These are phyloP conservation scores for Speleostelium caveatum DNA, from an alignment of 78 protist species.

Conservation along the genomic window DNA sequence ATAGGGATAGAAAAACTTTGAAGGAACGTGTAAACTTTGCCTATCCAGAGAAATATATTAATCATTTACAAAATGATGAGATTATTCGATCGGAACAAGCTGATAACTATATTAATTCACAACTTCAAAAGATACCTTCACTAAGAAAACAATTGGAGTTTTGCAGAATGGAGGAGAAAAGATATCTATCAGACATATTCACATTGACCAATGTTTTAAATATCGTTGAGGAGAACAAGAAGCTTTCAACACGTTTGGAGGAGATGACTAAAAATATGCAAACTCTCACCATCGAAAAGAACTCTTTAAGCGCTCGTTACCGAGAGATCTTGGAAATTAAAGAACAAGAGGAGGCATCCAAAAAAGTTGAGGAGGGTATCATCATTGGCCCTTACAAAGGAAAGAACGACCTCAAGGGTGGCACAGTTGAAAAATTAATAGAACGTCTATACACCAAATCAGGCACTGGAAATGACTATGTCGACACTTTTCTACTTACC, in stretches of 20 bases:
- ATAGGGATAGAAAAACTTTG: constrained; percentile 49
- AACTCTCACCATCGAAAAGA: constrained; percentile 31
- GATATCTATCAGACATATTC: constrained; percentile 49
- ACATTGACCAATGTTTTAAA: constrained; percentile 51
- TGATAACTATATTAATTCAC: constrained; percentile 13
- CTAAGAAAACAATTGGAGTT: constrained; percentile 17
- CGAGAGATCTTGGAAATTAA: constrained; percentile 8
- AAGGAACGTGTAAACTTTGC: constrained; percentile 64
- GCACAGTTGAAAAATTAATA: constrained; percentile 72
- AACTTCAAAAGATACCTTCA: not conserved
- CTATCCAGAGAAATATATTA: constrained; percentile 70
- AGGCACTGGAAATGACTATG: constrained; percentile 49
- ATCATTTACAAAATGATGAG: constrained; percentile 24
- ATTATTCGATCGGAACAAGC: constrained; percentile 15
- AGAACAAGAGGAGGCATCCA: not conserved
- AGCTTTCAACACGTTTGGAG: constrained; percentile 25
- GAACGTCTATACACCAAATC: constrained; percentile 52
- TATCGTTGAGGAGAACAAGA: constrained; percentile 66
- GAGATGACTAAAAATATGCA: constrained; percentile 67
- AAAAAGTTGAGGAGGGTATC: constrained; percentile 55
- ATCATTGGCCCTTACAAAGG: constrained; percentile 19
- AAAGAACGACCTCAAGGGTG: constrained; percentile 78
- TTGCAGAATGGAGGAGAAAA: constrained; percentile 40
- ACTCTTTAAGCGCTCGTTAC: constrained; percentile 1
- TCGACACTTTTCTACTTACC: constrained; percentile 80